Evolutionary conservation across 192 early-diverging fungal species (phyloP), one percentile per base, ranked within the genome.

Genomic region (Backusella australiensis): DNA sequence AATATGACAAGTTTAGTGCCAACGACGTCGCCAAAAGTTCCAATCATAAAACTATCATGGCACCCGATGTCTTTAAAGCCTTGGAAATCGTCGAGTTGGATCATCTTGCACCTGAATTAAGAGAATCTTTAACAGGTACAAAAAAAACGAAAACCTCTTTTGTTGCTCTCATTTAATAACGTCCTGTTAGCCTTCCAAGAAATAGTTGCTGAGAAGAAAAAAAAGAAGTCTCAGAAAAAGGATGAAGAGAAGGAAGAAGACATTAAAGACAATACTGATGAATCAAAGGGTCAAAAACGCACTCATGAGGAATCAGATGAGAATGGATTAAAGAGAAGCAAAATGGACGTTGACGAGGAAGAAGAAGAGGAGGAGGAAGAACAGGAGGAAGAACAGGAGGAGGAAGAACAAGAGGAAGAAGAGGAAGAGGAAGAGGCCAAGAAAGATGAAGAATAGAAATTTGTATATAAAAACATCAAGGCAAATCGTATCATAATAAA

Each of bases 1-100:
- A 56, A 3, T 11, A 11, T 9, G n/a, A 7, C 3, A 42, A 6
- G 19, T 17, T 6, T 78, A 88, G 87, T 23, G 87, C 87, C 1
- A 86, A 86, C 34, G 87, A 88, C 26, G 75, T 81, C 12, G 85
- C 87, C 29, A 75, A 80, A 32, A 74, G 70, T 69, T 77, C 75
- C 53, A 83, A 80, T n/a, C 87, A 86, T 41, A 88, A 88, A 69
- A 86, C 83, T 0, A 74, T 88, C 73, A 85, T 77, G 35, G 82
- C 81, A 4, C 74, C 81, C 0, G 83, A 86, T 71, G 85, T 88
- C 2, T 78, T 88, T 38, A 85, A 84, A 70, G 85, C 85, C 44
- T 42, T 88, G 12, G 87, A 88, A 26, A 56, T 78, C 9, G n/a
- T 82, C 5, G 87, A 86, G 69, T 26, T 86, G 6, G 85, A 86